Evolutionary conservation across 2,329 filamentous ascomycete species (phyloP).

Genomic region (Teratosphaeriaceae sp.): DNA sequence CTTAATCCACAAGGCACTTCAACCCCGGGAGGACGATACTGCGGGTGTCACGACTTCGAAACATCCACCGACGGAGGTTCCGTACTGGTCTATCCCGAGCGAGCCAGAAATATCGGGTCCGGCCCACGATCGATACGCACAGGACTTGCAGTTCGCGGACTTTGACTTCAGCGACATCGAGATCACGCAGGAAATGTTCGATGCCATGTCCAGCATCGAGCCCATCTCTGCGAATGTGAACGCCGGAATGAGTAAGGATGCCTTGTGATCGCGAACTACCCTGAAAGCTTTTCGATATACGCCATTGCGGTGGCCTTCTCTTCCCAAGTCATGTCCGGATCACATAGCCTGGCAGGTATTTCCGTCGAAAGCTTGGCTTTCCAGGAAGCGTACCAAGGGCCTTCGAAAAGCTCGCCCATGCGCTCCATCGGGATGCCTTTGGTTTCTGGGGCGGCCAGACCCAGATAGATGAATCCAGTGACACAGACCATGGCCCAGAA

Average conservation of each 20-base stretch:
- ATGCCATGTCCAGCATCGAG: neutral
- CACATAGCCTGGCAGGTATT: neutral
- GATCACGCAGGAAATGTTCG: neutral
- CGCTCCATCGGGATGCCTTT: conserved; percentile 2
- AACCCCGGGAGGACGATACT: neutral
- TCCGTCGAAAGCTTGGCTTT: neutral
- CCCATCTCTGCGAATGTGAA: neutral
- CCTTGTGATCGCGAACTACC: neutral
- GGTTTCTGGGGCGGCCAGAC: neutral
- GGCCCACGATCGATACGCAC: neutral
- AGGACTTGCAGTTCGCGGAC: neutral
- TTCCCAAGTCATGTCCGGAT: neutral
- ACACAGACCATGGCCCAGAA: neutral
- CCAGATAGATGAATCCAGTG: neutral
- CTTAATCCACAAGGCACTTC: neutral
- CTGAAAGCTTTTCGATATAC: neutral
- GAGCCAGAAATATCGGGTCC: neutral
- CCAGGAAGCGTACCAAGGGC: neutral
- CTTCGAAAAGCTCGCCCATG: conserved; percentile 1
- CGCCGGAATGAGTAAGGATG: neutral
- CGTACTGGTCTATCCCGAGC: neutral
- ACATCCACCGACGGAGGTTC: neutral
- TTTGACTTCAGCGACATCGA: neutral
- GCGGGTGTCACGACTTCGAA: neutral
- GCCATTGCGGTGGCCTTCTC: neutral